Evolutionary conservation across 2,329 filamentous ascomycete genomes (phyloP).

Genomic region (Fusarium caatingaense): DNA sequence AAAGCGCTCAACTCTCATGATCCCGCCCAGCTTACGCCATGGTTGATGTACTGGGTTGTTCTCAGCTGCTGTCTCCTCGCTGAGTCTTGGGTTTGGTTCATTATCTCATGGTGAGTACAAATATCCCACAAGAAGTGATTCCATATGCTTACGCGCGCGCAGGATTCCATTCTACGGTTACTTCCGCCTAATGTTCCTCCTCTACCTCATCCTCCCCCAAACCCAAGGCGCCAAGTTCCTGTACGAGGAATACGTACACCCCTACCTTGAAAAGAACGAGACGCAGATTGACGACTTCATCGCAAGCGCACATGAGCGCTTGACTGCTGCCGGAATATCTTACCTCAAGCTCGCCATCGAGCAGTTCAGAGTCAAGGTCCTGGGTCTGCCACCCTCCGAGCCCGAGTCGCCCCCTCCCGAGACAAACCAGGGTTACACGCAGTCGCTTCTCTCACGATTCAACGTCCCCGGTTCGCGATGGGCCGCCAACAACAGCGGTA

Average conservation of each 20-base stretch:
- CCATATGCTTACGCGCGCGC: neutral
- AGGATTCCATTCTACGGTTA: slow-evolving; percentile 95
- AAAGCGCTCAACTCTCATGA: slow-evolving; percentile 95
- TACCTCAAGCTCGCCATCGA: slow-evolving; percentile 80
- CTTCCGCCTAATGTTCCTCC: slow-evolving; percentile 85
- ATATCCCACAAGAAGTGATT: neutral
- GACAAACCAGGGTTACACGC: slow-evolving; percentile 73
- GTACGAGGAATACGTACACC: slow-evolving; percentile 87
- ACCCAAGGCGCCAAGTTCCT: slow-evolving; percentile 91
- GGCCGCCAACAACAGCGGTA: slow-evolving; percentile 55
- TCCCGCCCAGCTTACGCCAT: slow-evolving; percentile 90
- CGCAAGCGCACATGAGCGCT: slow-evolving; percentile 79
- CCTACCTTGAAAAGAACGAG: slow-evolving; percentile 90
- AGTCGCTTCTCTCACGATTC: slow-evolving; percentile 86
- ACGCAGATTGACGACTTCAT: slow-evolving; percentile 91
- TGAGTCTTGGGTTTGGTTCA: slow-evolving; percentile 89
- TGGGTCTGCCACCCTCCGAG: slow-evolving; percentile 76
- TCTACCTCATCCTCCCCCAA: slow-evolving; percentile 96
- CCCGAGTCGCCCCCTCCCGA: slow-evolving; percentile 55
- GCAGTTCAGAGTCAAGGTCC: slow-evolving; percentile 76
- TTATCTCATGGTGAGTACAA: slow-evolving; percentile 74
- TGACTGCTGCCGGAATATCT: slow-evolving; percentile 79
- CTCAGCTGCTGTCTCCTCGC: slow-evolving; percentile 82
- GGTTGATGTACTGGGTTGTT: slow-evolving; percentile 99
- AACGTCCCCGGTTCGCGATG: slow-evolving; percentile 79